Conservation (phyloP, 192 early-diverging fungal genomes). For the Diversispora eburnea region DNA sequence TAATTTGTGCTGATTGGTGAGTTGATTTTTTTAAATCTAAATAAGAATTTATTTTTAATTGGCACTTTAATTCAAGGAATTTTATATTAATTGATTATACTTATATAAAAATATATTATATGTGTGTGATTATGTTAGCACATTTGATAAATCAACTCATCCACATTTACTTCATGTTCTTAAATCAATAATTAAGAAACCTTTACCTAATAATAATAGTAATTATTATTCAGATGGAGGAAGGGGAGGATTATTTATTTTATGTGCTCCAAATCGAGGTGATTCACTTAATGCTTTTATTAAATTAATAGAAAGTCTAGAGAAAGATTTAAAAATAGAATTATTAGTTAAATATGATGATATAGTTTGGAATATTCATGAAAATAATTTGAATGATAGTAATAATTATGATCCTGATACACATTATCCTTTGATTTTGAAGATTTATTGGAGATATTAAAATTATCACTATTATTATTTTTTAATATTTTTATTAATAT, state of each 20-base stretch:
- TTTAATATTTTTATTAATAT: background rate
- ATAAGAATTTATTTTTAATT: background rate
- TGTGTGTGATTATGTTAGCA: background rate
- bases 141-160: conserved; percentile 8
- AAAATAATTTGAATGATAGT: background rate
- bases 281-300: conserved; percentile 1
- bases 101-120: too few relatives aligned
- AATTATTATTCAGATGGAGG: too few relatives aligned
- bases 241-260: background rate
- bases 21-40: background rate
- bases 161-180: background rate
- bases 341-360: conserved; percentile 19
- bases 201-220: background rate
- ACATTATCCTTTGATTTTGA: conserved; percentile 14
- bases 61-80: too few relatives aligned
- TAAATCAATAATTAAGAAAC: background rate
- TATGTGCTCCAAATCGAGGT: conserved; percentile 11
- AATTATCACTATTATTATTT: background rate
- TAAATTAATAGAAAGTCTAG: background rate
- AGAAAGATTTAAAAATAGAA: background rate
- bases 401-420: background rate
- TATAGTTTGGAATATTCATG: background rate
- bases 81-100: background rate
- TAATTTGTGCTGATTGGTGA: conserved; percentile 10
- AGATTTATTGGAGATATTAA: background rate